Evolutionary conservation across 495 filamentous ascomycete genomes (phyloP).

Genomic region (Hyphodiscus hymeniophilus): DNA sequence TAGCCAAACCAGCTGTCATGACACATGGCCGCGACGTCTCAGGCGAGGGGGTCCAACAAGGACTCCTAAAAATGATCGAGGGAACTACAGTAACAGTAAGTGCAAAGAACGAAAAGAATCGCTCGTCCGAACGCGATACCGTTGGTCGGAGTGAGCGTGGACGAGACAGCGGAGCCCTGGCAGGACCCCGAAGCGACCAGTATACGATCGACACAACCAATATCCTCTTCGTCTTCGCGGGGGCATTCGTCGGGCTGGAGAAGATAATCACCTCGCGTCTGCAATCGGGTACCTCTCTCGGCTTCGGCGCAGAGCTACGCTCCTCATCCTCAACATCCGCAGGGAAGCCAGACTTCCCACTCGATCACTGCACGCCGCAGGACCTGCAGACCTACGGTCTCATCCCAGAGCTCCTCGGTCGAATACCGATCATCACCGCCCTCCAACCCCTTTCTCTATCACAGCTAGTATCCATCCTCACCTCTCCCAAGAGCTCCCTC

Average conservation of each 20-base stretch:
- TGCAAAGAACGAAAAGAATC: conserved; percentile 44
- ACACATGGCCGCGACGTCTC: conserved; percentile 66
- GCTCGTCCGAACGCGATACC: neutral
- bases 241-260: conserved; percentile 88
- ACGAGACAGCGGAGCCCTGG: conserved; percentile 12
- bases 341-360: conserved; percentile 44
- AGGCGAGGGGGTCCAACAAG: conserved; percentile 93
- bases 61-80: conserved; percentile 90
- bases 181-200: no score
- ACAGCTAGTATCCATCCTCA: conserved; percentile 78
- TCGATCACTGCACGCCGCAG: conserved; percentile 62
- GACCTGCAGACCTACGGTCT: conserved; percentile 90
- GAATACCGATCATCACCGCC: conserved; percentile 80
- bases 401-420: conserved; percentile 88
- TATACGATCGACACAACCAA: conserved; percentile 91
- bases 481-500: conserved; percentile 82
- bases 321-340: conserved; percentile 6
- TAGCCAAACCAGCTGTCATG: conserved; percentile 49
- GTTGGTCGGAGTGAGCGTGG: no score
- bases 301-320: conserved; percentile 83
- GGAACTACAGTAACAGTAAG: conserved; percentile 86
- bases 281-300: conserved; percentile 71
- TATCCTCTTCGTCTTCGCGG: conserved; percentile 93
- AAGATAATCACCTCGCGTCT: conserved; percentile 82
- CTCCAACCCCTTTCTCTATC: conserved; percentile 71